Conservation (phyloP, 2,329 filamentous ascomycete genomes). For the Fusarium solani-melongenae region DNA sequence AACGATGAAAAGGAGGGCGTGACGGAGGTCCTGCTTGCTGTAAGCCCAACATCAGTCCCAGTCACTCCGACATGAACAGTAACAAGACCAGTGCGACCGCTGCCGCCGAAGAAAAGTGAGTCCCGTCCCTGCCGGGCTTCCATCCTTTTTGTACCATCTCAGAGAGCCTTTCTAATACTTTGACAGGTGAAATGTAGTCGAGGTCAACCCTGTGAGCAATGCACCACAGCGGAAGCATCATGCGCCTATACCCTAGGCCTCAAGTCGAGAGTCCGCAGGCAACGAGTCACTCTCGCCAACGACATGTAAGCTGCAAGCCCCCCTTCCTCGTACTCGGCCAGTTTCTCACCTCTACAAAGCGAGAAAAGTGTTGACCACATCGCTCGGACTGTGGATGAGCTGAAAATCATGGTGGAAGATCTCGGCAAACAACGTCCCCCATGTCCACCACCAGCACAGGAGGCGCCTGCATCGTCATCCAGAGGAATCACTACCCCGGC, state of each 20-base stretch:
- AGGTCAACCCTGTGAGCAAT: slow-evolving; percentile 19
- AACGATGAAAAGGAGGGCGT: background rate
- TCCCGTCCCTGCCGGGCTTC: too few species aligned
- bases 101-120: background rate
- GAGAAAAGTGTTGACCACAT: background rate
- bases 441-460: too few species aligned
- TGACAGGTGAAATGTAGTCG: slow-evolving; percentile 39
- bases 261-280: background rate
- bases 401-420: background rate
- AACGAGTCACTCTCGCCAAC: background rate
- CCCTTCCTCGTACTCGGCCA: background rate
- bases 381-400: background rate
- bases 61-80: background rate
- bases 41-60: background rate
- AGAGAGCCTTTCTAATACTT: background rate
- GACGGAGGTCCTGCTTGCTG: background rate
- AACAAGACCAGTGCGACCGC: background rate
- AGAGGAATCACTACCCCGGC: background rate
- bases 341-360: background rate
- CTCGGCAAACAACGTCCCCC: background rate
- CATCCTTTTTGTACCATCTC: background rate
- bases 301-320: background rate
- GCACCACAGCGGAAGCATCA: slow-evolving; percentile 3
- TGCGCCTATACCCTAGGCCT: slow-evolving; percentile 15
- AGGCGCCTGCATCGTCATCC: background rate